These are phyloP conservation scores for Zasmidium angulare DNA, from an alignment of 2,329 filamentous ascomycete genomes.

Conservation along the genomic window DNA sequence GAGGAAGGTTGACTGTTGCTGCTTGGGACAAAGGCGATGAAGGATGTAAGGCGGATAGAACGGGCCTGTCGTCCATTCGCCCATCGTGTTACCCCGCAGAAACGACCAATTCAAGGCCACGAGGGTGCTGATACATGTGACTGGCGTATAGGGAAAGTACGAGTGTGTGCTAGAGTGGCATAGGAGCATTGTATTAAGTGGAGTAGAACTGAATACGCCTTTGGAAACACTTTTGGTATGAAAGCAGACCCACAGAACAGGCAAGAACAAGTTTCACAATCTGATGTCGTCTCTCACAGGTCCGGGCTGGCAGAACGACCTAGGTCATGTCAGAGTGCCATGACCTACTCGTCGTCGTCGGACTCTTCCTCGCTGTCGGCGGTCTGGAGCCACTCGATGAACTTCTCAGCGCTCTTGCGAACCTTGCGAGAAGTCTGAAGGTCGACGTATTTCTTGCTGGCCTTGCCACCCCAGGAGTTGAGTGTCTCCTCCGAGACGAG, in stretches of 20 bases:
- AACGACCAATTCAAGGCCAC: neutral
- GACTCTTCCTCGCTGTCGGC: slow-evolving; percentile 31
- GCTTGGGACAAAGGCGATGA: neutral
- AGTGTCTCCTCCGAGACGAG: slow-evolving; percentile 84
- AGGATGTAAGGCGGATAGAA: neutral
- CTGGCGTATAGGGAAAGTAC: neutral
- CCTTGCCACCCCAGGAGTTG: slow-evolving; percentile 88
- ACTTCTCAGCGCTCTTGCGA: slow-evolving; percentile 88
- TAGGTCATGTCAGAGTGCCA: neutral
- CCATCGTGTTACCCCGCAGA: neutral
- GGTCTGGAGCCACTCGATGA: slow-evolving; percentile 83
- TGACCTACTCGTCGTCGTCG: slow-evolving; percentile 25
- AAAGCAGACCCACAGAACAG: slow-evolving; percentile 9
- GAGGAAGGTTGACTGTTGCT: no score
- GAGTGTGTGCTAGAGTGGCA: neutral
- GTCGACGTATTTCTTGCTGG: slow-evolving; percentile 98
- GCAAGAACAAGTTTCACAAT: slow-evolving; percentile 13
- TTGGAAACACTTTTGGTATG: neutral
- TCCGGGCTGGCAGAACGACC: neutral
- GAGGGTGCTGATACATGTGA: neutral
- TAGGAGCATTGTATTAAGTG: slow-evolving; percentile 8
- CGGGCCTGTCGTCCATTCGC: neutral
- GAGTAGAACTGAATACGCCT: slow-evolving; percentile 10
- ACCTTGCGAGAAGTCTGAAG: slow-evolving; percentile 88
- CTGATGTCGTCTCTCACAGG: slow-evolving; percentile 3